These are phyloP conservation scores for Monilinia polystroma DNA, from an alignment of 2,329 filamentous ascomycete species.

Conservation along the genomic window DNA sequence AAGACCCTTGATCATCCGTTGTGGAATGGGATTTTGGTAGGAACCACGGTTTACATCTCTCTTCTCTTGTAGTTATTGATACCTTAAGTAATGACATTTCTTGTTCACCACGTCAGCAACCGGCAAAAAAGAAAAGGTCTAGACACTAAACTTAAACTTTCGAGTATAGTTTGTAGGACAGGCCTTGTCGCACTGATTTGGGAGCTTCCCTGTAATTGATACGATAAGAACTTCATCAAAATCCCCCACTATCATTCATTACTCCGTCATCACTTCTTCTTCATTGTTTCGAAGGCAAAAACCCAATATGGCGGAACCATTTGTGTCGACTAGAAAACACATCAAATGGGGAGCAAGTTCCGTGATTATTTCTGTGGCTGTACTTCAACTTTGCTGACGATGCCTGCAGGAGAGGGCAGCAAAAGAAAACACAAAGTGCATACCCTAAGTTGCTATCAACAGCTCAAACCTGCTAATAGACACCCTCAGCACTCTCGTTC, in stretches of 20 bases:
- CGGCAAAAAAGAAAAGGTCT: slow-evolving; percentile 44
- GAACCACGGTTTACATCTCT: slow-evolving; percentile 18
- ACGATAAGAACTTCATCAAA: slow-evolving; percentile 8
- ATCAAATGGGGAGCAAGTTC: slow-evolving; percentile 37
- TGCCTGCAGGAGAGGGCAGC: slow-evolving; percentile 29
- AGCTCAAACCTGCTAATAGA: slow-evolving; percentile 8
- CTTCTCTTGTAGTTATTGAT: slow-evolving; percentile 28
- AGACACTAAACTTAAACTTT: slow-evolving; percentile 36
- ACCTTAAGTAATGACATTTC: slow-evolving; percentile 35
- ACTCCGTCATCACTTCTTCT: neutral
- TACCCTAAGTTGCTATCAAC: neutral
- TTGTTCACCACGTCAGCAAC: slow-evolving; percentile 45
- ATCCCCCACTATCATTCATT: slow-evolving; percentile 16
- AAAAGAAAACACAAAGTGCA: slow-evolving; percentile 33
- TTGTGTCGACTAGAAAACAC: slow-evolving; percentile 32
- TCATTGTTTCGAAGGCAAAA: neutral
- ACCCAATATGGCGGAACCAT: slow-evolving; percentile 25
- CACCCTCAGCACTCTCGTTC: slow-evolving; percentile 36
- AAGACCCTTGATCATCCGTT: slow-evolving; percentile 1
- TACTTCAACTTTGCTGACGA: neutral
- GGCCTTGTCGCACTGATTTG: slow-evolving; percentile 1
- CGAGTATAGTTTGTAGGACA: neutral
- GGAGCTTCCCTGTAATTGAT: neutral
- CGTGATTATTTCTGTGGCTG: neutral
- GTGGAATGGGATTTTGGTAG: neutral